Base-by-base conservation (phyloP, 2,329 filamentous ascomycete genomes). In the Neofusicoccum laricinum region DNA sequence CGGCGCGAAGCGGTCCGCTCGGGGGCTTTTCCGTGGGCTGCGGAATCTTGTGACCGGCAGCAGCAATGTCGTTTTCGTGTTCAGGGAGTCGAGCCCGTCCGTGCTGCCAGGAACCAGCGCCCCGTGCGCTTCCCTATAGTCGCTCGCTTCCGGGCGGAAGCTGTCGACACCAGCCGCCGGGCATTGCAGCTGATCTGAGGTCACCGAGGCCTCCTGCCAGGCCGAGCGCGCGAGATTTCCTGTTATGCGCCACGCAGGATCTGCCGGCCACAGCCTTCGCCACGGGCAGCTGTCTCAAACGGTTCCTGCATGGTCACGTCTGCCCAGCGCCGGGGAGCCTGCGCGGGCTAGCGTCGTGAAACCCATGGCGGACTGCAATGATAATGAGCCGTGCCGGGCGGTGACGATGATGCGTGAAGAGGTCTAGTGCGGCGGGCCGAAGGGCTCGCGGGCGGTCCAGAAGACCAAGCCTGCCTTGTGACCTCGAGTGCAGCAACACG, bases 401-500 rank as follows among this genome's bases (percentile, higher is more conserved):
- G 21, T 17, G 50, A 21, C 32, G 51, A 41, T 17, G 53, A 58
- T 34, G 51, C 36, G 51, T 40, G 19, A 55, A 10, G 15, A 17
- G 40, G 21, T 8, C 25, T 59, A 21, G 55, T 11, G 40, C 55
- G 41, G 55, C 40, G 40, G 55, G 55, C 41, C 55, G 55, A 36
- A 10, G 30, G 49, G n/a, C 36, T 38, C 11, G 36, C 4, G 25
- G 4, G 25, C 7, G 25, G 25, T 30, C 25, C 25, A 30, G 25
- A 19, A 15, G 40, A 32, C 14, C 53, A 58, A 58, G 30, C 41
- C 40, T 46, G 55, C 55, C 55, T 59, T 59, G 55, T 59, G 55
- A 59, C 55, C 55, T 19, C 30, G 40, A n/a, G 55, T 46, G 55
- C 55, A 59, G 55, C 55, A 59, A 43, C 38, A 58, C 53, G 38